Evolutionary conservation across 108 stramenopile species (phyloP), one percentile per base, ranked within the genome.

Genomic region (Skeletonema menzelii): DNA sequence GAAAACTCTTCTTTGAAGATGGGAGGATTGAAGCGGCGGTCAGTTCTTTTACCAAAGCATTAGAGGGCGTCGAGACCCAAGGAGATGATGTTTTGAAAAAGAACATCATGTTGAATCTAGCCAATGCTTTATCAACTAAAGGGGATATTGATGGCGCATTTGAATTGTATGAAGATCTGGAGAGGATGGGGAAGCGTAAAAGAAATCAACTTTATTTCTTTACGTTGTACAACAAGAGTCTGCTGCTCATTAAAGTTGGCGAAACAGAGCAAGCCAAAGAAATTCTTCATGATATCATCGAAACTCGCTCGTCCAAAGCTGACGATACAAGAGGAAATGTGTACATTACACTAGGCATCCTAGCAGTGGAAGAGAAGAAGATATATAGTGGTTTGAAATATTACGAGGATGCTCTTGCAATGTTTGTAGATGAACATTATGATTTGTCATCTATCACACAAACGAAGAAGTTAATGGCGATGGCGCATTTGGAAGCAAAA

Each of bases 161-260:
- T 32, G 56, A 63, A 10, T 22, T 59, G 12, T 79, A 79, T 37
- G 67, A 72, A 11, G 61, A 67, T 15, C 13, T 79, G n/a, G 15
- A 68, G 8, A 44, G 59, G 35, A 72, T 35, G 53, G 56, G 56
- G 28, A 24, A 34, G 14, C 35, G 38, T 10, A 72, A 79, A 28
- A 62, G 49, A 32, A 53, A 55, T 7, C 31, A 63, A 17, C 44
- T 70, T 46, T 79, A 67, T 49, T 79, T 58, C 61, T 56, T 63
- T 65, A 46, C 78, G 2, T 71, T 79, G 20, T 72, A 72, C 56
- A 79, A 79, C 57, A 72, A 72, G 55, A 68, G 71, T 64, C 37
- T 68, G 10, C 28, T 71, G 19, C 34, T 79, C 20, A 35, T 65
- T 24, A 72, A 67, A 34, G 40, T 64, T 49, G 71, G 78, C 34